Percentiles rank a stretch among this genome's conserved stretches.
Evolutionary conservation across 805 yeast genomes (phyloP).

Genomic region (Saccharomycopsis malanga): DNA sequence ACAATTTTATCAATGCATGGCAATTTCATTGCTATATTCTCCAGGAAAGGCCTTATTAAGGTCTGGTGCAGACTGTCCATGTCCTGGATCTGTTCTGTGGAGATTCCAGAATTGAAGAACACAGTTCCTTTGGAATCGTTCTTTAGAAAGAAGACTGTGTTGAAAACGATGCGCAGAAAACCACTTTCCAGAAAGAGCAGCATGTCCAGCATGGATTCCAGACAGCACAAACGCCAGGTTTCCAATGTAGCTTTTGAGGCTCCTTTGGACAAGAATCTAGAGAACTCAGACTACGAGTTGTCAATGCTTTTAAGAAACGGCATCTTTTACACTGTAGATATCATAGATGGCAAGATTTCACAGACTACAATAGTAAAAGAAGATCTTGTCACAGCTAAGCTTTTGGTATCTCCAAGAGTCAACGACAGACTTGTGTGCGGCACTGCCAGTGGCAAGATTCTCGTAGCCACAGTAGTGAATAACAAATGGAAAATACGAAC

Average conservation of each 20-base stretch:
- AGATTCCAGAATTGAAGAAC: constrained; percentile 31
- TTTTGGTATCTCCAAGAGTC: constrained; percentile 62
- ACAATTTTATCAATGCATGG: constrained; percentile 53
- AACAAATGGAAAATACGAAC: constrained; percentile 56
- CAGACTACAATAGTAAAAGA: constrained; percentile 28
- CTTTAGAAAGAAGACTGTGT: constrained; percentile 46
- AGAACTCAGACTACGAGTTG: constrained; percentile 36
- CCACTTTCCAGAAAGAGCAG: constrained; percentile 19
- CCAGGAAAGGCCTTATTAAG: constrained; percentile 44
- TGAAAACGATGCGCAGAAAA: constrained; percentile 33
- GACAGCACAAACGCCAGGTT: constrained; percentile 21
- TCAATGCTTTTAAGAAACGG: constrained; percentile 49
- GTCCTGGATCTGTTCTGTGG: constrained; percentile 51
- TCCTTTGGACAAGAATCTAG: constrained; percentile 8
- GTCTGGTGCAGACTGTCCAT: constrained; percentile 53
- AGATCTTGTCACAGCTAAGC: constrained; percentile 43
- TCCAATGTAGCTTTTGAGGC: constrained; percentile 24
- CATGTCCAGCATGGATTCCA: constrained; percentile 25
- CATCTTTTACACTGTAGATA: constrained; percentile 39
- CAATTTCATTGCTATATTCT: constrained; percentile 47
- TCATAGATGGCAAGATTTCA: constrained; percentile 41
- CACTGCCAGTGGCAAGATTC: constrained; percentile 41
- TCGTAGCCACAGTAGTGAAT: constrained; percentile 59
- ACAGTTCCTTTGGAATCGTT: constrained; percentile 46
- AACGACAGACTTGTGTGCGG: constrained; percentile 62